Evolutionary conservation across 164 flowering plant genomes (phyloP).

Genomic region (Warburgia ugandensis): DNA sequence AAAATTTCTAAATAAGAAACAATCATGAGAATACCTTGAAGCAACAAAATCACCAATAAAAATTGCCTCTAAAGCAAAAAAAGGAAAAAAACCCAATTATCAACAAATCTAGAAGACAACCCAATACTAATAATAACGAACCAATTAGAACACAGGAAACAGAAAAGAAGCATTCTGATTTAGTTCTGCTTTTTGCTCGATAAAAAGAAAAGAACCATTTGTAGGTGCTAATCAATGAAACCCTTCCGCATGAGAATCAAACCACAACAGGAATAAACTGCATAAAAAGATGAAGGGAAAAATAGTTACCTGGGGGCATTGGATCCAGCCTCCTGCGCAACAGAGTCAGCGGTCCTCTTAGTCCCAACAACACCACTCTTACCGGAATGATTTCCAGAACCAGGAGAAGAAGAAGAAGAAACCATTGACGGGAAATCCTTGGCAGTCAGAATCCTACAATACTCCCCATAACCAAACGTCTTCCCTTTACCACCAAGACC

Average conservation of each 20-base stretch:
- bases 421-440: constrained; percentile 43
- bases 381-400: background rate
- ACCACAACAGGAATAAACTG: background rate
- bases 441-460: constrained; percentile 59
- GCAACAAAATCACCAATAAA: too few species aligned
- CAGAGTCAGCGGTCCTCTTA: constrained; percentile 61
- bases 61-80: too few species aligned
- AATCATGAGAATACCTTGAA: too few species aligned
- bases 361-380: constrained; percentile 29
- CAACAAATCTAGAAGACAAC: too few species aligned
- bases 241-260: background rate
- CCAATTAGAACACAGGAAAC: too few species aligned
- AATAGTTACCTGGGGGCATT: constrained; percentile 42
- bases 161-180: too few species aligned
- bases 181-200: too few species aligned
- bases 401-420: constrained; percentile 27
- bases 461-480: constrained; percentile 25
- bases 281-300: constrained; percentile 1
- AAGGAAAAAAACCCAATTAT: too few species aligned
- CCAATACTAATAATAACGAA: too few species aligned
- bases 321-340: constrained; percentile 27
- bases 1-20: too few species aligned
- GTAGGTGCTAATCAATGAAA: too few species aligned
- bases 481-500: constrained; percentile 35
- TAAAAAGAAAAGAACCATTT: too few species aligned